Conservation (phyloP, 257 asterid genomes). For the Ophiorrhiza pumila region DNA sequence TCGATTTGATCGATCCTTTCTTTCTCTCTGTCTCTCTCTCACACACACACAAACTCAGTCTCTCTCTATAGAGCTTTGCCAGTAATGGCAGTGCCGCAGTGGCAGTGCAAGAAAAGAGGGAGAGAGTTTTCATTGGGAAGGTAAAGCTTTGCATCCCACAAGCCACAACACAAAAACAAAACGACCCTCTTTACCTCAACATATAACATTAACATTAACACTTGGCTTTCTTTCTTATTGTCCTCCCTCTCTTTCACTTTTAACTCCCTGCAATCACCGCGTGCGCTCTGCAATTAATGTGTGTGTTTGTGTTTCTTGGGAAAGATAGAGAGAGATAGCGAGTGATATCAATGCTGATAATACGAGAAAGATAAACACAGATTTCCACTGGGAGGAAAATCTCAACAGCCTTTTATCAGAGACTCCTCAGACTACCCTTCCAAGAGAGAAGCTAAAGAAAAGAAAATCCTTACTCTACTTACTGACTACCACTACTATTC, state of each 20-base stretch:
- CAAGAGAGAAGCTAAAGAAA: slow-evolving; percentile 2
- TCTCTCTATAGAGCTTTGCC: slow-evolving; percentile 31
- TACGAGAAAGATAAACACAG: slow-evolving; percentile 25
- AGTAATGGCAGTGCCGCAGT: slow-evolving; percentile 74
- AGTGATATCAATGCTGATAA: neutral
- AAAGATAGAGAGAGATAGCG: slow-evolving; percentile 12
- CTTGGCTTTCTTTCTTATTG: neutral
- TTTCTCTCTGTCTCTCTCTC: slow-evolving; percentile 10
- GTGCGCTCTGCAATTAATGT: slow-evolving; percentile 26
- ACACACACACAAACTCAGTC: neutral
- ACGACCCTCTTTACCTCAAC: too few relatives aligned
- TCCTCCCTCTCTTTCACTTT: neutral
- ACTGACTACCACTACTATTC: slow-evolving; percentile 32
- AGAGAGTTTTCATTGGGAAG: slow-evolving; percentile 89
- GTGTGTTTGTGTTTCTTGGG: slow-evolving; percentile 12
- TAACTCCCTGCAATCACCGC: slow-evolving; percentile 20
- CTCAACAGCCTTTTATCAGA: slow-evolving; percentile 33
- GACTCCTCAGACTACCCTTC: neutral
- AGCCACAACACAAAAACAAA: slow-evolving; percentile 5
- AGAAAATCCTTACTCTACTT: neutral
- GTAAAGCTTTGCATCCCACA: slow-evolving; percentile 43
- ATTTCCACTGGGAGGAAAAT: slow-evolving; percentile 33
- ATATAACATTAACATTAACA: too few relatives aligned
- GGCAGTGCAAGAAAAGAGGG: slow-evolving; percentile 67
- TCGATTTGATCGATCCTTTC: slow-evolving; percentile 42